These are phyloP conservation scores for Stevia rebaudiana DNA, from an alignment of 140 eudicot genomes.

Conservation along the genomic window DNA sequence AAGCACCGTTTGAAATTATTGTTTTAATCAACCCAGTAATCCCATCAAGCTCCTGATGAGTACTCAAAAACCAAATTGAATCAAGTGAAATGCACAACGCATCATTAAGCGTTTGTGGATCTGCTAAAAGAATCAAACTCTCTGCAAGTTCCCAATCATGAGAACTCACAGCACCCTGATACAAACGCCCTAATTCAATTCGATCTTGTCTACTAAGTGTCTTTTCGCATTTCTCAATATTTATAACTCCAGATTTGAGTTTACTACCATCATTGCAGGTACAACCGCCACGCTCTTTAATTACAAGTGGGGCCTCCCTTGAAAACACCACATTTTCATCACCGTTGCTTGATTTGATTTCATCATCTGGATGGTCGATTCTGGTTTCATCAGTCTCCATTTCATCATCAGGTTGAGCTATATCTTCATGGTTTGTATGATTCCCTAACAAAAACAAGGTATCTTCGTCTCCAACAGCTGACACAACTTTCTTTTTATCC, in stretches of 20 bases:
- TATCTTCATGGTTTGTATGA: slow-evolving; percentile 34
- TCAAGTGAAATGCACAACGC: slow-evolving; percentile 83
- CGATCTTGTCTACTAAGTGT: slow-evolving; percentile 82
- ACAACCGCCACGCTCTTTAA: slow-evolving; percentile 38
- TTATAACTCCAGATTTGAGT: slow-evolving; percentile 43
- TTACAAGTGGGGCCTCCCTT: slow-evolving; percentile 58
- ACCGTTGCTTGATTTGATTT: slow-evolving; percentile 27
- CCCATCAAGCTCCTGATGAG: slow-evolving; percentile 64
- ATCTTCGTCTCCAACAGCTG: slow-evolving; percentile 32
- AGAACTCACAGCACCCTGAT: slow-evolving; percentile 91
- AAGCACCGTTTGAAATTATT: slow-evolving; percentile 75
- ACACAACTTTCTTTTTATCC: slow-evolving; percentile 45
- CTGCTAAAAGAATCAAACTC: slow-evolving; percentile 65
- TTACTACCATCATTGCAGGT: slow-evolving; percentile 49
- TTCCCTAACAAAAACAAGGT: slow-evolving; percentile 31
- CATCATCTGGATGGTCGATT: slow-evolving; percentile 17
- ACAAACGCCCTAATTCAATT: slow-evolving; percentile 69
- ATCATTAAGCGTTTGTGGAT: slow-evolving; percentile 84
- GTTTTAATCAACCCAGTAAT: slow-evolving; percentile 71
- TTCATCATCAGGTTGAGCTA: slow-evolving; percentile 41
- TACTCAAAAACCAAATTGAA: slow-evolving; percentile 81
- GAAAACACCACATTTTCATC: slow-evolving; percentile 69
- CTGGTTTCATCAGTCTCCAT: slow-evolving; percentile 46
- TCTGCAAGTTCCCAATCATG: slow-evolving; percentile 93
- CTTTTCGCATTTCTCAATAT: slow-evolving; percentile 46